These are phyloP conservation scores for Candida takata DNA, from an alignment of 805 yeast species.

Conservation along the genomic window DNA sequence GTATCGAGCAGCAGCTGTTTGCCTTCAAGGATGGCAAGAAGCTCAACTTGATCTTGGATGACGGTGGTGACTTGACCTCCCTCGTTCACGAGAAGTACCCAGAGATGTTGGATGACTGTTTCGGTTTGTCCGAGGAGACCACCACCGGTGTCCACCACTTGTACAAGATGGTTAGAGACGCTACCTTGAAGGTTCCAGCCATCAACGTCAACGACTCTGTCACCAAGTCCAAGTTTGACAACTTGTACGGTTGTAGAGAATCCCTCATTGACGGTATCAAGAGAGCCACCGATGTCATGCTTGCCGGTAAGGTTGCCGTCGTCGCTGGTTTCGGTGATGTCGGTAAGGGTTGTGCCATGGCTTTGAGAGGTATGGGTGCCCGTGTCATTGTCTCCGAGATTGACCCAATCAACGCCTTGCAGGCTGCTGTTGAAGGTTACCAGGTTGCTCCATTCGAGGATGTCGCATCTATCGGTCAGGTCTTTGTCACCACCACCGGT, in stretches of 20 bases:
- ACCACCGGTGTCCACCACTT: conserved; percentile 99
- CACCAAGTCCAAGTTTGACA: conserved; percentile 98
- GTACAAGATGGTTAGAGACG: conserved; percentile 90
- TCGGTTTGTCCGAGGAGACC: conserved; percentile 97
- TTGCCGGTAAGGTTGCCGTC: conserved; percentile 98
- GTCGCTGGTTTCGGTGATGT: conserved; percentile 99
- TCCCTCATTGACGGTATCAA: conserved; percentile 97
- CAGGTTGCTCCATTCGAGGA: conserved; percentile 94
- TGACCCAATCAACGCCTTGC: conserved; percentile 98
- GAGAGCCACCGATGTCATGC: conserved; percentile 99
- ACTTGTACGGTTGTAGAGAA: conserved; percentile 99
- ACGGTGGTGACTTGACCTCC: conserved; percentile 98
- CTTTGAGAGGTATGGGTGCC: conserved; percentile 98
- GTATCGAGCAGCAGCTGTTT: conserved; percentile 97
- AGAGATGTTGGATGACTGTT: conserved; percentile 92
- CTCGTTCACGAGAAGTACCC: conserved; percentile 97
- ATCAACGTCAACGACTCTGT: conserved; percentile 98
- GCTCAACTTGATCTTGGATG: conserved; percentile 95
- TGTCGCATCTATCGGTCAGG: conserved; percentile 89
- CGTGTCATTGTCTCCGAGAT: conserved; percentile 95
- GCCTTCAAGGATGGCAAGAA: conserved; percentile 94
- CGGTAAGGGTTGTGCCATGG: conserved; percentile 99
- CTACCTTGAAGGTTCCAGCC: conserved; percentile 93
- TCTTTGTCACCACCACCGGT: conserved; percentile 98
- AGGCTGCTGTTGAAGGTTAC: conserved; percentile 98